Base-by-base conservation (phyloP, 1,284 basidiomycete genomes). In the Cerrena zonata region DNA sequence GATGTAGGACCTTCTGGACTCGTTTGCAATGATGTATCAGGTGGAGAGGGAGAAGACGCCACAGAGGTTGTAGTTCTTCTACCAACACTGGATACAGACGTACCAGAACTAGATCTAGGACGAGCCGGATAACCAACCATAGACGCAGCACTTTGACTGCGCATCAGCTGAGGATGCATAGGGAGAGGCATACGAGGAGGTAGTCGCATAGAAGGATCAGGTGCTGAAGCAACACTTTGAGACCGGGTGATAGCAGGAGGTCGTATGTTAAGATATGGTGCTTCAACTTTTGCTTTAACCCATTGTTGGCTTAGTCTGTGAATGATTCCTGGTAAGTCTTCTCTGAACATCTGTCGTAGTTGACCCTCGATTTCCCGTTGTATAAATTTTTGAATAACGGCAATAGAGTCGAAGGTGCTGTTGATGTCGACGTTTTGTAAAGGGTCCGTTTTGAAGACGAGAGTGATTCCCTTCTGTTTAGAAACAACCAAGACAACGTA, bases 371-470 rank as follows among this genome's bases (percentile, higher is more conserved):
- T 99, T 72, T 99, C 95, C 53, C 84, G 82, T 66, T 96, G 94
- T 49, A 97, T 91, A 69, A 94, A 97, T 51, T 91, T 94, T 63
- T 97, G 91, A 50, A 99, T 97, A 55, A 97, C 94, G 46, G 91
- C 93, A 55, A 99, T 95, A 15, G 91, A 94, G 70, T 99, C 96
- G 64, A 99, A 99, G 0, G 95, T 98, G 63, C 89, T 92, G 66
- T 89, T 92, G 61, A 99, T 98, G 64, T 98, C 91, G 49, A 99
- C 93, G 61, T 94, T 93, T 69, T 99, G 94, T 19, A 99, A 79
- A 0, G 96, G 96, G 69, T 99, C 96, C 50, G 97, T 99, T 73
- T 99, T 99, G 84, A 99, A 99, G 22, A 99, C 96, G 43, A 99
- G 82, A 0, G 96, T 99, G 66, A 99, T 97, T 45, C 96, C 96